Conservation (phyloP, 208 protist species). For the Wallacemonas sp. region DNA sequence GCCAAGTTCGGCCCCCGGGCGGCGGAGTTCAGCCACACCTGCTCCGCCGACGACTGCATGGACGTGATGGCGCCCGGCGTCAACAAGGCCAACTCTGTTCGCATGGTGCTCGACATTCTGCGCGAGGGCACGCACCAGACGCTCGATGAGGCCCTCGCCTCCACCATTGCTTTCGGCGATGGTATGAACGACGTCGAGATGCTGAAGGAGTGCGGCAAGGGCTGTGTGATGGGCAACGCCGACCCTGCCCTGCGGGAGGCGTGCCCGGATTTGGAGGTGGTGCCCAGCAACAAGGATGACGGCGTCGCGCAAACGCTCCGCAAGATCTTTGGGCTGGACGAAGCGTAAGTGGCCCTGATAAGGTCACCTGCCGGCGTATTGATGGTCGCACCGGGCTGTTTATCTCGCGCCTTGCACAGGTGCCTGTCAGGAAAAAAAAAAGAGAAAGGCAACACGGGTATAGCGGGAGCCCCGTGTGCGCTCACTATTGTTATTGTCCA, state of each 20-base stretch:
- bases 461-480: too few relatives aligned
- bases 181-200: constrained; percentile 62
- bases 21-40: constrained; percentile 28
- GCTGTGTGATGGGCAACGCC: constrained; percentile 57
- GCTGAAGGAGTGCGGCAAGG: constrained; percentile 41
- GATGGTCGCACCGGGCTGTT: too few relatives aligned
- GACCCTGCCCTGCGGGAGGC: constrained; percentile 37
- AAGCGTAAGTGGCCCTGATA: constrained; percentile 1
- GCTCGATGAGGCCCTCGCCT: constrained; percentile 13
- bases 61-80: constrained; percentile 40
- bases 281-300: constrained; percentile 44
- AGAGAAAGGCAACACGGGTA: too few relatives aligned
- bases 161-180: constrained; percentile 64
- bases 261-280: constrained; percentile 44
- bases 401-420: too few relatives aligned
- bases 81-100: constrained; percentile 33
- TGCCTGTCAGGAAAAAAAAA: too few relatives aligned
- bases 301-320: constrained; percentile 51
- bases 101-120: constrained; percentile 29
- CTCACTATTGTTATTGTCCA: too few relatives aligned
- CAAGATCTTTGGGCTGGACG: constrained; percentile 31
- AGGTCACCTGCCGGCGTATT: too few relatives aligned
- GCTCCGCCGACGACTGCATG: constrained; percentile 41
- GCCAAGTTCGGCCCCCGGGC: constrained; percentile 4
- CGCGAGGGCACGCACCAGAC: not conserved